Evolutionary conservation across 768 basidiomycete species (phyloP).

Genomic region (Fistulinella prunicolor): DNA sequence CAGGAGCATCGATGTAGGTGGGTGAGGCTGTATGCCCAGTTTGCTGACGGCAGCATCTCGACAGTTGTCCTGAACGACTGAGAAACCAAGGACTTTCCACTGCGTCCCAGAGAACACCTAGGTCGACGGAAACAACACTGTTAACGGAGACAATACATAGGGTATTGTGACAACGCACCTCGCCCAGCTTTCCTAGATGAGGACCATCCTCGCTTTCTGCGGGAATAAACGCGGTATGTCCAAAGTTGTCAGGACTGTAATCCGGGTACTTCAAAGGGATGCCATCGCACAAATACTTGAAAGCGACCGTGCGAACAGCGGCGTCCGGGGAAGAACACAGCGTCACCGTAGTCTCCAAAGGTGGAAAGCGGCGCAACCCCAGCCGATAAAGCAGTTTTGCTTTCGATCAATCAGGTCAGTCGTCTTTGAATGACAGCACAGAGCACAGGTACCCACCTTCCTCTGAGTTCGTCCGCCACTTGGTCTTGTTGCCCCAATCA

Average conservation of each 20-base stretch:
- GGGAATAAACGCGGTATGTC: conserved; percentile 74
- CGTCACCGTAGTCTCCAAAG: conserved; percentile 59
- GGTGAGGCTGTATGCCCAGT: conserved; percentile 68
- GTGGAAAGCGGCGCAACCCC: conserved; percentile 67
- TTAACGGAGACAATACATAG: not conserved
- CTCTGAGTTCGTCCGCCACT: conserved; percentile 80
- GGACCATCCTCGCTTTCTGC: conserved; percentile 52
- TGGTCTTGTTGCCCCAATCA: conserved; percentile 77
- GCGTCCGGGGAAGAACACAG: conserved; percentile 61
- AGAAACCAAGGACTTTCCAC: conserved; percentile 77
- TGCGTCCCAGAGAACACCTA: conserved; percentile 70
- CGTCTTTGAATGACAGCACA: not conserved
- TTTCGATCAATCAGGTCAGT: conserved; percentile 28
- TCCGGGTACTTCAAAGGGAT: conserved; percentile 54
- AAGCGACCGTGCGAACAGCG: conserved; percentile 53
- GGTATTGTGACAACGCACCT: conserved; percentile 40
- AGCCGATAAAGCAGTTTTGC: conserved; percentile 78
- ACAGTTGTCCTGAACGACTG: conserved; percentile 54
- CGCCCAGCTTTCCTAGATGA: conserved; percentile 58
- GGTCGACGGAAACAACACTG: not conserved
- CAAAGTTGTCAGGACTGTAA: conserved; percentile 55
- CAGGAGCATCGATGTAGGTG: conserved; percentile 60
- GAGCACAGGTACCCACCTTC: conserved; percentile 57
- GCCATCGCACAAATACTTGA: conserved; percentile 84
- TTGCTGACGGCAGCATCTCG: conserved; percentile 54